phyloP scores from a whole-genome alignment of 2,329 filamentous ascomycete species.

The Phialophora chinensis region DNA sequence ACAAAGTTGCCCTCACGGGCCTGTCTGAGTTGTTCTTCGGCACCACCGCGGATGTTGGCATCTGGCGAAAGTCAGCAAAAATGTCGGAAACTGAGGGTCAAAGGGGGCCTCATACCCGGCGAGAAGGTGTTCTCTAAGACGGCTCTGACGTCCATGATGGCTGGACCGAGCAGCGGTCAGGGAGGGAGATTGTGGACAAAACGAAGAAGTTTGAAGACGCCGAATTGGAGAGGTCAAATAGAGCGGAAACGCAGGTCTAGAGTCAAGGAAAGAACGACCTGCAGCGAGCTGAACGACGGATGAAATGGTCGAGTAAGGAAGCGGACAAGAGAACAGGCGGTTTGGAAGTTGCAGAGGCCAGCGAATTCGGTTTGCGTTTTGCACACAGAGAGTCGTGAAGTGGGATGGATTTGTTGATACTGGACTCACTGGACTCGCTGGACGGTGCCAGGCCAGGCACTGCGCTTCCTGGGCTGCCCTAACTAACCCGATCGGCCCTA shows the following conservation, averaged over 20 bases:
- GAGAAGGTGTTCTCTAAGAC: constrained; percentile 97
- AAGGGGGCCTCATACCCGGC: constrained; percentile 69
- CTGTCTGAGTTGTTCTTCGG: constrained; percentile 91
- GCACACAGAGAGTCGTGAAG: constrained; percentile 25
- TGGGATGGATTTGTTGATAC: constrained; percentile 28
- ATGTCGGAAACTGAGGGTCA: constrained; percentile 37
- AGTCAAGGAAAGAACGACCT: constrained; percentile 39
- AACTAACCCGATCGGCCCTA: constrained; percentile 5
- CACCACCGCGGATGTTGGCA: constrained; percentile 83
- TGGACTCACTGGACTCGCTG: neutral
- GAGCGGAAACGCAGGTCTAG: constrained; percentile 26
- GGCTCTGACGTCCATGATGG: constrained; percentile 93
- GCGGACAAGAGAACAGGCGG: constrained; percentile 13
- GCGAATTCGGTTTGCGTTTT: constrained; percentile 23
- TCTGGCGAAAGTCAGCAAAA: constrained; percentile 64
- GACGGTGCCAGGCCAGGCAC: constrained; percentile 7
- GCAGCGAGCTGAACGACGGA: constrained; percentile 10
- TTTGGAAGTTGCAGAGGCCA: constrained; percentile 27
- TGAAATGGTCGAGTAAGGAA: constrained; percentile 4
- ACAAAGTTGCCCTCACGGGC: constrained; percentile 97
- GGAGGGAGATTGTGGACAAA: constrained; percentile 22
- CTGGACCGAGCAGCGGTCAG: constrained; percentile 35
- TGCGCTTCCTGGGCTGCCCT: constrained; percentile 16
- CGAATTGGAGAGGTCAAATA: constrained; percentile 9
- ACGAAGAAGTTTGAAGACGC: constrained; percentile 18